Evolutionary conservation across 306 rosid species (phyloP).

Genomic region (Prinsepia uniflora): DNA sequence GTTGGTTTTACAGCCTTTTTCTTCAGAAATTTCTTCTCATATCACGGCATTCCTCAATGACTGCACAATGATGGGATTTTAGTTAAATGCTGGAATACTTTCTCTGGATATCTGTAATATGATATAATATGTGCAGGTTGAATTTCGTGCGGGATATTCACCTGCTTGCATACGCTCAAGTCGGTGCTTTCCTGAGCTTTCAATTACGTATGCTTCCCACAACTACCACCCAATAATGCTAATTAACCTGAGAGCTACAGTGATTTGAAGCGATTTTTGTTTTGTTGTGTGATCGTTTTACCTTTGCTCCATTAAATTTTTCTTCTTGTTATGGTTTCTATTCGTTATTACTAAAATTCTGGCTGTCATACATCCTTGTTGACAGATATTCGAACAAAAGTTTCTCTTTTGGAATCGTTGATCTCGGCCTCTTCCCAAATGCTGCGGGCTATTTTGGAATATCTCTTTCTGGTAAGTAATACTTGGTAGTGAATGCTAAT

Average conservation of each 20-base stretch:
- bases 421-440: constrained; percentile 92
- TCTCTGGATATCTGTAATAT: background rate
- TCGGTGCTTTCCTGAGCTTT: constrained; percentile 75
- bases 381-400: constrained; percentile 82
- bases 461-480: constrained; percentile 60
- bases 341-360: background rate
- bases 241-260: constrained; percentile 3
- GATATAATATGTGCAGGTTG: constrained; percentile 50
- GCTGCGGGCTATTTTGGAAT: constrained; percentile 81
- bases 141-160: constrained; percentile 63
- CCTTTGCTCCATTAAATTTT: background rate
- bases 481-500: background rate
- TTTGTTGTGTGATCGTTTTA: background rate
- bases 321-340: background rate
- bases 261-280: background rate
- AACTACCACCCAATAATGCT: constrained; percentile 20
- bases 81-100: background rate
- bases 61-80: background rate
- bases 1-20: constrained; percentile 41
- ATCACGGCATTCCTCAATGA: background rate
- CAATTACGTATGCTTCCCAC: constrained; percentile 59
- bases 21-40: background rate
- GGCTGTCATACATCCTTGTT: constrained; percentile 23
- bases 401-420: constrained; percentile 81
- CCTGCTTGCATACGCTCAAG: constrained; percentile 70